These are phyloP conservation scores for Anisodus tanguticus DNA, from an alignment of 257 asterid species.

Conservation along the genomic window DNA sequence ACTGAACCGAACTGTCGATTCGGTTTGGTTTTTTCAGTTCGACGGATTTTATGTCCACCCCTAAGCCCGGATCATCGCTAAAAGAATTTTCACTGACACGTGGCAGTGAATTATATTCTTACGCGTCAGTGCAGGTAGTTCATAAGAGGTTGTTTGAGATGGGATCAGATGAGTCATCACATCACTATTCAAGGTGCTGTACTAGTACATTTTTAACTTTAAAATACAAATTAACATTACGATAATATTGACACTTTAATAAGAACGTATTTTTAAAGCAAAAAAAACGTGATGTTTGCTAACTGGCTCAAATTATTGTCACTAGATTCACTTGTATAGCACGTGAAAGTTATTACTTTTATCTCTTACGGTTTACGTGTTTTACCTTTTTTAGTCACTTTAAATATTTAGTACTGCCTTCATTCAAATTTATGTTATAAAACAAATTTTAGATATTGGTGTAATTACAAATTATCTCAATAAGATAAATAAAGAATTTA, in stretches of 20 bases:
- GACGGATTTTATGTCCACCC: too few species aligned
- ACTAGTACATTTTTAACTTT: neutral
- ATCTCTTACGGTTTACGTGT: neutral
- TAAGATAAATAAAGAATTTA: too few species aligned
- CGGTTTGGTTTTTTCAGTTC: too few species aligned
- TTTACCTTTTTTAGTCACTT: neutral
- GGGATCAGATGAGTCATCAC: slow-evolving; percentile 24
- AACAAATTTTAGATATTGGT: too few species aligned
- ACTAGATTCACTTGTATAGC: neutral
- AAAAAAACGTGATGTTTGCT: neutral
- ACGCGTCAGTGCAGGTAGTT: neutral
- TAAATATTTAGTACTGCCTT: neutral
- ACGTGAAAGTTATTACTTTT: neutral
- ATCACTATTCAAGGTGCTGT: neutral
- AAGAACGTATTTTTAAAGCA: neutral
- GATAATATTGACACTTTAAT: neutral
- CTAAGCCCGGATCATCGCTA: too few species aligned
- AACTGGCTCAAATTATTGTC: neutral
- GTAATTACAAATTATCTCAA: too few species aligned
- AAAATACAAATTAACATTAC: too few species aligned
- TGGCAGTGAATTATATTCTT: neutral
- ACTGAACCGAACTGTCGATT: too few species aligned
- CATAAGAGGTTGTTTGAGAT: neutral
- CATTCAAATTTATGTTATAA: too few species aligned
- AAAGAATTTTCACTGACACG: neutral